Evolutionary conservation across 331 rosid genomes (phyloP).

Genomic region (Malus hybrid): DNA sequence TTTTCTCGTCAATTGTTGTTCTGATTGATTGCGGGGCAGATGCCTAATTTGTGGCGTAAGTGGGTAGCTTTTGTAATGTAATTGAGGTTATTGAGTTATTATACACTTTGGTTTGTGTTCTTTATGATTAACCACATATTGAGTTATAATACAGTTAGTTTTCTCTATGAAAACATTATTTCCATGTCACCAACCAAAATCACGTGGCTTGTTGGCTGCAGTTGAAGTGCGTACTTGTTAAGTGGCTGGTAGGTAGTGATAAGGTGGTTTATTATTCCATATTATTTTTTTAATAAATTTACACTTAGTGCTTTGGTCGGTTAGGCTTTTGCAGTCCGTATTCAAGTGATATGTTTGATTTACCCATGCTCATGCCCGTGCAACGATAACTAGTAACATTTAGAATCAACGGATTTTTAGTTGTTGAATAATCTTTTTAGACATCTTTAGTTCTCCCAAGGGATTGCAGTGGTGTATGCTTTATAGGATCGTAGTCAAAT

Average conservation of each 20-base stretch:
- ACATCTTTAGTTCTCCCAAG: neutral
- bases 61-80: neutral
- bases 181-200: neutral
- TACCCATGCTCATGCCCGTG: neutral
- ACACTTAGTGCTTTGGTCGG: neutral
- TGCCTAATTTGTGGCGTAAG: neutral
- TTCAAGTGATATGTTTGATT: neutral
- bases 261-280: neutral
- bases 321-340: neutral
- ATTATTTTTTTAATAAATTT: neutral
- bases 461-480: neutral
- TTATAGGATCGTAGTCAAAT: neutral
- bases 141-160: neutral
- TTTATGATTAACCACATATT: neutral
- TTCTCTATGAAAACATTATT: neutral
- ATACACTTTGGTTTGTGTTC: neutral
- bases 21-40: neutral
- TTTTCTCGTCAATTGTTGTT: neutral
- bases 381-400: neutral
- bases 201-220: neutral
- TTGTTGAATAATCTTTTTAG: neutral
- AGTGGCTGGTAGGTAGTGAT: neutral
- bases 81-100: neutral
- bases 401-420: neutral
- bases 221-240: neutral